These are phyloP conservation scores for Herpetospermum pedunculosum DNA, from an alignment of 306 rosid genomes.

Conservation along the genomic window DNA sequence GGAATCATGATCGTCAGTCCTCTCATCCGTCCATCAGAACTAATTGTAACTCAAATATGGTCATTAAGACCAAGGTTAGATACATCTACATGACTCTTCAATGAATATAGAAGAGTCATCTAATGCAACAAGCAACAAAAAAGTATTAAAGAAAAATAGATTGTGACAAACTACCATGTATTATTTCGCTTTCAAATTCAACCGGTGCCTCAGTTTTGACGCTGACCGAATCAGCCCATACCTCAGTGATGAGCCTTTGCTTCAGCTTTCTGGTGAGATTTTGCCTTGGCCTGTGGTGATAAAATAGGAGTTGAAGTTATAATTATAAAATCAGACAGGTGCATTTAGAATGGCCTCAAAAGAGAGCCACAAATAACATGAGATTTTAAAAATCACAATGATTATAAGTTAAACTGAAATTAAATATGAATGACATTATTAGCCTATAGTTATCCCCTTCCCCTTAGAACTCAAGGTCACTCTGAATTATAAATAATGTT, in stretches of 20 bases:
- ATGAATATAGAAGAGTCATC: slow-evolving; percentile 3
- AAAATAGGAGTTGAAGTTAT: background rate
- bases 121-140: background rate
- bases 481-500: no score
- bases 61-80: slow-evolving; percentile 1
- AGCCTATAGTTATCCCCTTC: background rate
- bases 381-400: background rate
- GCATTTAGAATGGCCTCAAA: background rate
- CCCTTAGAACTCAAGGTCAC: background rate
- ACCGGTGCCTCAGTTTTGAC: slow-evolving; percentile 13
- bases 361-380: background rate
- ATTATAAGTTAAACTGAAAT: background rate
- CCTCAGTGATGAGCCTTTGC: slow-evolving; percentile 64
- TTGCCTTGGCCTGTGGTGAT: slow-evolving; percentile 64
- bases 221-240: slow-evolving; percentile 8
- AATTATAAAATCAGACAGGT: background rate
- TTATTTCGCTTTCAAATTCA: slow-evolving; percentile 43
- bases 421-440: background rate
- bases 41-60: background rate
- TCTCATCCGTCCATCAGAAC: slow-evolving; percentile 7
- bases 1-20: slow-evolving; percentile 1
- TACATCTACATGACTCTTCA: background rate
- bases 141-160: background rate
- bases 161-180: slow-evolving; percentile 10
- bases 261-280: slow-evolving; percentile 52